phyloP scores from a whole-genome alignment of 106 monocot genomes.

The Xerophyta viscosa region DNA sequence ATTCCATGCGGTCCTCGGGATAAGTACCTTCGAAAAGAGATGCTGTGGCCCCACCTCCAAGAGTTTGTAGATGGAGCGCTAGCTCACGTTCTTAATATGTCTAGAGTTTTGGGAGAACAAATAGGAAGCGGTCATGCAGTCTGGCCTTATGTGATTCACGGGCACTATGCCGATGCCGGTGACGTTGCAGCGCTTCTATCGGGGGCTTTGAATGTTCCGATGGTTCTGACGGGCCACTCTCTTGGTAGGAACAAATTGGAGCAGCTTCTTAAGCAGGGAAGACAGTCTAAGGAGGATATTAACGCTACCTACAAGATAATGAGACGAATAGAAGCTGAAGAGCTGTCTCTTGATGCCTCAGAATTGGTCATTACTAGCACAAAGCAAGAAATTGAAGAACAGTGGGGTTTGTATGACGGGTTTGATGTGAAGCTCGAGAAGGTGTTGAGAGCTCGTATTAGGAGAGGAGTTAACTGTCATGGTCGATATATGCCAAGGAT shows the following conservation, averaged over 20 bases:
- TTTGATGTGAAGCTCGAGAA: conserved; percentile 94
- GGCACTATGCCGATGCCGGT: conserved; percentile 97
- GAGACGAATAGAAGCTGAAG: conserved; percentile 91
- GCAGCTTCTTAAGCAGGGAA: conserved; percentile 83
- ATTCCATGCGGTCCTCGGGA: conserved; percentile 77
- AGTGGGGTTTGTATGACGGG: conserved; percentile 95
- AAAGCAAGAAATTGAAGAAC: conserved; percentile 95
- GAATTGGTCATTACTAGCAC: conserved; percentile 93
- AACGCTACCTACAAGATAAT: conserved; percentile 93
- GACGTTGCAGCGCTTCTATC: conserved; percentile 86
- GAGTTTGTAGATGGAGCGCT: conserved; percentile 94
- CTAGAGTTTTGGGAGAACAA: conserved; percentile 79
- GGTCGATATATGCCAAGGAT: conserved; percentile 92
- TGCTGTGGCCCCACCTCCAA: conserved; percentile 83
- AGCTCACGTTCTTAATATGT: conserved; percentile 82
- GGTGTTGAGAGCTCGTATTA: conserved; percentile 60
- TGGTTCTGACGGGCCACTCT: conserved; percentile 97
- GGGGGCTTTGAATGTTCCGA: conserved; percentile 86
- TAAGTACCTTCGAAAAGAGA: conserved; percentile 72
- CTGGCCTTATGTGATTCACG: conserved; percentile 94
- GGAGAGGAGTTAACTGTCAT: conserved; percentile 65
- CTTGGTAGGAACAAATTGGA: conserved; percentile 88
- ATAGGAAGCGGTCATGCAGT: conserved; percentile 70
- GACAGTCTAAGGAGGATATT: conserved; percentile 89
- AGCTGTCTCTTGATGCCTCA: conserved; percentile 79